These are phyloP conservation scores for Guyanaporus albipodus DNA, from an alignment of 768 basidiomycete genomes.

Conservation along the genomic window DNA sequence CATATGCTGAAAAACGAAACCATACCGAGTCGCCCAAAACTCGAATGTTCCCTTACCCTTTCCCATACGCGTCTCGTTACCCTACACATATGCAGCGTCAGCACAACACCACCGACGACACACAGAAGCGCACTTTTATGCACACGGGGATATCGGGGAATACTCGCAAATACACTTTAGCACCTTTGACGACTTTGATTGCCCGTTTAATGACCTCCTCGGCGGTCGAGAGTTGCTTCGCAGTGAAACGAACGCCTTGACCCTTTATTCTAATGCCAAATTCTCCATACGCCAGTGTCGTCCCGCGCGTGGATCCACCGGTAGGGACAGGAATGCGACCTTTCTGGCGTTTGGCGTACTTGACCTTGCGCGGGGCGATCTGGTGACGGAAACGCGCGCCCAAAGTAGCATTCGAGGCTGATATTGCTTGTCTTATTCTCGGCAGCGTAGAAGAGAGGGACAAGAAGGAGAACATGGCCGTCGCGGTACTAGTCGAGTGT, in stretches of 20 bases:
- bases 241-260: slow-evolving; percentile 74
- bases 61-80: slow-evolving; percentile 99
- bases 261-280: slow-evolving; percentile 90
- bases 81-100: slow-evolving; percentile 41
- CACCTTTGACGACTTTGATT: slow-evolving; percentile 85
- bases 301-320: slow-evolving; percentile 91
- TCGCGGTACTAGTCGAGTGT: neutral
- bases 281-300: slow-evolving; percentile 86
- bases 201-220: slow-evolving; percentile 88
- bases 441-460: slow-evolving; percentile 15
- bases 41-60: slow-evolving; percentile 99
- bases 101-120: neutral
- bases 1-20: neutral
- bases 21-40: slow-evolving; percentile 91
- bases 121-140: slow-evolving; percentile 65
- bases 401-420: slow-evolving; percentile 13
- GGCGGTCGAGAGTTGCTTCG: slow-evolving; percentile 84
- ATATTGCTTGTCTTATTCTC: slow-evolving; percentile 11
- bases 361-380: slow-evolving; percentile 80
- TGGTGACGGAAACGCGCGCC: slow-evolving; percentile 44
- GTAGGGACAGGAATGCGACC: slow-evolving; percentile 80
- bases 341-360: slow-evolving; percentile 87
- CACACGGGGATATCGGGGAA: slow-evolving; percentile 98
- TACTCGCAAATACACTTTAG: slow-evolving; percentile 80
- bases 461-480: slow-evolving; percentile 22